Evolutionary conservation across 139 green algal genomes (phyloP), one percentile per base, ranked within the genome.

Genomic region (Chlorella sp.): DNA sequence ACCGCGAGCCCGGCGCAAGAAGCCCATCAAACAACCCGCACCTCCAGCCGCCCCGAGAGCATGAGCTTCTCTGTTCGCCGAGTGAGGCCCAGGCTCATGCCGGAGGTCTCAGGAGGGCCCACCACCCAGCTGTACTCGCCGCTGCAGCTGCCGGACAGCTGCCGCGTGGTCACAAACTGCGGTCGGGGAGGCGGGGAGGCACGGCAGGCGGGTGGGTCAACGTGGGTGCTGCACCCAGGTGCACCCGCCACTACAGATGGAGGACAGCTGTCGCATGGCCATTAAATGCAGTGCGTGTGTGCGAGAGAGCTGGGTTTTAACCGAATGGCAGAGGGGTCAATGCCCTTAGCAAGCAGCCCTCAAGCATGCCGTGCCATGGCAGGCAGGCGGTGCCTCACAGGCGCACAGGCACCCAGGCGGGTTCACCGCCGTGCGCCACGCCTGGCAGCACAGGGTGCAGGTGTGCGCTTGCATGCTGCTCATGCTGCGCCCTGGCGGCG

Each of bases 41-140:
- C 88, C 80, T 94, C 92, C 24, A 94, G 28, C 28, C 75, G 78
- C 18, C 57, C 86, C 21, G 30, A 86, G 5, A 93, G 81, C 82
- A 88, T 53, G 34, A 86, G 42, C 77, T 90, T 91, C 19, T 89
- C 87, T 16, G 24, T 81, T 15, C 84, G 86, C 15, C 79, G 83
- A 15, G 71, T 90, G 39, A 94, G 28, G 40, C 83, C 85, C n/a
- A 94, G 75, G 34, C 37, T 83, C 82, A 91, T 86, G 66, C 91
- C 91, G 0, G n/a, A 21, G 0, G 83, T 42, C 53, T 69, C 84
- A 1, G 37, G 22, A 11, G 88, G 93, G 1, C 92, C 88, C 42
- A 95, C 26, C 75, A 88, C 64, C 91, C 90, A 93, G 39, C 75
- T 81, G 86, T 91, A 81, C 64, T 94, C 91, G 1, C 90, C 93